Base-by-base conservation (phyloP, 495 filamentous ascomycete species). In the Endocarpon pusillum region DNA sequence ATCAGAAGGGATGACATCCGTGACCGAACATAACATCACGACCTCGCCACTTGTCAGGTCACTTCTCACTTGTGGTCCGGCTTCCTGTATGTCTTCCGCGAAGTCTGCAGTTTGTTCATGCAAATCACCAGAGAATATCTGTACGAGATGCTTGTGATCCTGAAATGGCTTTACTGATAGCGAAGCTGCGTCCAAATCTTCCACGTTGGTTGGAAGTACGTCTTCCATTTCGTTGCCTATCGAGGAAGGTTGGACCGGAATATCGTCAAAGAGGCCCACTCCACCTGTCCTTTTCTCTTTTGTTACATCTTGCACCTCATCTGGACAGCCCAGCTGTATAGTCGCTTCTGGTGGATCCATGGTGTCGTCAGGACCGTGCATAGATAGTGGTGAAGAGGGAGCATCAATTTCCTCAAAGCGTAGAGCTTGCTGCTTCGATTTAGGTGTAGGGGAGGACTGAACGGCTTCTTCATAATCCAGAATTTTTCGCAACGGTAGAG, bases 381-480 rank as follows among this genome's bases (percentile, higher is more conserved):
- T 39, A 35, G 4, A 58, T 23, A 59, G 59, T 4, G 61, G 59
- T 4, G 59, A 63, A 2, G 60, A 64, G 16, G 54, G 57, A 23
- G 46, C 42, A 31, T 62, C 55, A 11, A 39, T 23, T 18, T 50
- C 40, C 1, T 45, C 42, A 11, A 39, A 45, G 9, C 51, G 38
- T 4, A 49, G 48, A 15, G 50, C 46, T 35, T 49, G 51, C 18
- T 54, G 51, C 39, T 57, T 55, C 45, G 72, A 51, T 49, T 59
- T 45, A 5, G 82, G 81, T 0, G 83, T 91, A 1, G 84, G 84
- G 6, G 84, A 89, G n/a, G 80, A 91, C 2, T 69, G 71, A 26
- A 87, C 59, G 42, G 71, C 81, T 11, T 71, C 66, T 49, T 78
- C 68, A 47, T 73, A 44, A 43, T 57, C 45, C 32, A 62, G 44